These are phyloP conservation scores for Acacia concinna DNA, from an alignment of 331 rosid species.

Conservation along the genomic window DNA sequence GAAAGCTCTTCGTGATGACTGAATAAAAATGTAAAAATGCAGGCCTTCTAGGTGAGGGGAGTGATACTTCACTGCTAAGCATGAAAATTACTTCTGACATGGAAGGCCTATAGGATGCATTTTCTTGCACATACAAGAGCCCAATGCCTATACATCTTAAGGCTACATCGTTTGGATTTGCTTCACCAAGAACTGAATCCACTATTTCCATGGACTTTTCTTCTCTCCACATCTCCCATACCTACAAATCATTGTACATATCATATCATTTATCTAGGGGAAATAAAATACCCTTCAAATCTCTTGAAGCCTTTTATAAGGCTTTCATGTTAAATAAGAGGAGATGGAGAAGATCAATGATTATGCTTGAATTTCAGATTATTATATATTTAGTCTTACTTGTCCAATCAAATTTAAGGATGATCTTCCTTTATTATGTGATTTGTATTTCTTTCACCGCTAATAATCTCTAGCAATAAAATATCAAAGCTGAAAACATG, in stretches of 20 bases:
- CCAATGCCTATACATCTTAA: slow-evolving; percentile 35
- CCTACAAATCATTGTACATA: background rate
- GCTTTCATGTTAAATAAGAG: background rate
- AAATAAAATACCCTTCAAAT: background rate
- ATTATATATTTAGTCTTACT: background rate
- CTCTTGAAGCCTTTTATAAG: background rate
- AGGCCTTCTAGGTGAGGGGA: background rate
- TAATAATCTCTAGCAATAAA: slow-evolving; percentile 32
- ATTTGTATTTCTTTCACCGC: slow-evolving; percentile 33
- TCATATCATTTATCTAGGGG: background rate
- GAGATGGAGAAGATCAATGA: background rate
- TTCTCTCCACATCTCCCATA: background rate
- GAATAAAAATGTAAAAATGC: background rate
- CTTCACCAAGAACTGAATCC: background rate
- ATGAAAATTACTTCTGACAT: background rate
- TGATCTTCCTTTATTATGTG: background rate
- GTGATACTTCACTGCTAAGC: background rate
- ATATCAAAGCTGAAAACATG: slow-evolving; percentile 36
- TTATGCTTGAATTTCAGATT: no score
- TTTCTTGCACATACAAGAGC: slow-evolving; percentile 29
- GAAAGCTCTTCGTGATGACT: background rate
- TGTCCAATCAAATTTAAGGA: slow-evolving; percentile 30
- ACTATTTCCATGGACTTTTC: background rate
- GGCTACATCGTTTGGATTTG: background rate
- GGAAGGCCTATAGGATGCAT: background rate